These are phyloP conservation scores for Ensete ventricosum DNA, from an alignment of 176 grass and related monocot genomes.

Conservation along the genomic window DNA sequence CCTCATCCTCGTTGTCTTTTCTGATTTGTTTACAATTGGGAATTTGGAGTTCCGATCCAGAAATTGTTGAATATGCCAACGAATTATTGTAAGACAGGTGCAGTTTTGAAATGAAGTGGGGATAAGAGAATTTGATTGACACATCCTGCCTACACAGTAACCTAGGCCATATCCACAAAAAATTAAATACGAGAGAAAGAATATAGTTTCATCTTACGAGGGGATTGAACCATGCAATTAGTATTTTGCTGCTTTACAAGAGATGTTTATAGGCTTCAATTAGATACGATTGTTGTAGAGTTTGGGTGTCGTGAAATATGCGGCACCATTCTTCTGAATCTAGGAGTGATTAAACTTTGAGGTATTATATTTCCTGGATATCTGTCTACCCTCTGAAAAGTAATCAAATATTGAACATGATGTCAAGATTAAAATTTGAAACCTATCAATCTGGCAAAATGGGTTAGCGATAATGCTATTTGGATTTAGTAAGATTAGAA, in stretches of 20 bases:
- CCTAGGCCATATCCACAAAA: background rate
- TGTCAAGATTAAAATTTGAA: background rate
- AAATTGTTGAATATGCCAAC: background rate
- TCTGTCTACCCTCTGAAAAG: background rate
- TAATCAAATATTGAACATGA: background rate
- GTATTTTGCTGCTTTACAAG: background rate
- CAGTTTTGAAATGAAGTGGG: background rate
- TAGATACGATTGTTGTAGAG: background rate
- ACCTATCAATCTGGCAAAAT: background rate
- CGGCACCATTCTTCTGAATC: background rate
- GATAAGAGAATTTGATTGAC: background rate
- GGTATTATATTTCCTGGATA: background rate
- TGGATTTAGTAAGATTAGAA: no score
- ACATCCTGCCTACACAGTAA: background rate
- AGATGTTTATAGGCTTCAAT: background rate
- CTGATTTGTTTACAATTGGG: background rate
- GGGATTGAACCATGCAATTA: background rate
- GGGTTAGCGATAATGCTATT: no score
- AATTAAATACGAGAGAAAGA: background rate
- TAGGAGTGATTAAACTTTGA: background rate
- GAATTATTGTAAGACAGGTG: background rate
- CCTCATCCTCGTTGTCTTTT: background rate
- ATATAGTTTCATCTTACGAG: background rate
- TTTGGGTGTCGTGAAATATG: background rate
- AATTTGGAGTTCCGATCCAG: background rate